Percentiles rank a stretch among this genome's conserved stretches.
phyloP scores from a whole-genome alignment of 306 rosid species.

The Sindora glabra region DNA sequence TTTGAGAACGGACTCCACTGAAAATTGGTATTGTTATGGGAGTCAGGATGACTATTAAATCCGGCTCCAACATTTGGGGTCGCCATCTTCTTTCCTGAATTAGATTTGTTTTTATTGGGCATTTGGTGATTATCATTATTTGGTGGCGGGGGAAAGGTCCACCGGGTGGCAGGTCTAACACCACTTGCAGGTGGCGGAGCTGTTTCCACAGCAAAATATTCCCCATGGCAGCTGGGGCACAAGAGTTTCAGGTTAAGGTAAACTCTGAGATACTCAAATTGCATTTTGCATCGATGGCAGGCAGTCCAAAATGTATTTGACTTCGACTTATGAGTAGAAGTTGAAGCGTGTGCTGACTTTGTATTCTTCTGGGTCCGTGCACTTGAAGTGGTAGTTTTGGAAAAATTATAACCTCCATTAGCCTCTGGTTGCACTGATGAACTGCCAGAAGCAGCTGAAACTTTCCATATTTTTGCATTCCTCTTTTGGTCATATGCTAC shows the following conservation, averaged over 20 bases:
- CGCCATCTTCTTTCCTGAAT: constrained; percentile 32
- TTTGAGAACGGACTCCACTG: constrained; percentile 78
- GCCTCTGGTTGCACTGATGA: constrained; percentile 41
- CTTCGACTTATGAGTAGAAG: constrained; percentile 47
- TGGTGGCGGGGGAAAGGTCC: constrained; percentile 44
- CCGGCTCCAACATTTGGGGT: constrained; percentile 42
- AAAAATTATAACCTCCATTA: constrained; percentile 50
- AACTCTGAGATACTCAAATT: constrained; percentile 81
- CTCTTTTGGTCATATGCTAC: constrained; percentile 52
- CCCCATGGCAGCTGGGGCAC: constrained; percentile 86
- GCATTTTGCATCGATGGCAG: constrained; percentile 85
- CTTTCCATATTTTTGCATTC: constrained; percentile 33
- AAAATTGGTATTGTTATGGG: constrained; percentile 34
- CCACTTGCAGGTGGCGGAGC: constrained; percentile 72
- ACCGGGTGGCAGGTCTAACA: constrained; percentile 42
- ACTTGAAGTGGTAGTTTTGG: constrained; percentile 43
- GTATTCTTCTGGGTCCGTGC: constrained; percentile 46
- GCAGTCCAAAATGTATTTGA: constrained; percentile 87
- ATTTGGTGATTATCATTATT: constrained; percentile 28
- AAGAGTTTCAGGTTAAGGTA: constrained; percentile 84
- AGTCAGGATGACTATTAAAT: constrained; percentile 17
- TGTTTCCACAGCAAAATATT: constrained; percentile 76
- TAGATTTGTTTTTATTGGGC: constrained; percentile 29
- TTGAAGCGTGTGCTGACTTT: constrained; percentile 38
- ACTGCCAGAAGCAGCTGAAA: constrained; percentile 27